Evolutionary conservation across 495 filamentous ascomycete genomes (phyloP), one percentile per base, ranked within the genome.

Genomic region (Haplographium delicatum): DNA sequence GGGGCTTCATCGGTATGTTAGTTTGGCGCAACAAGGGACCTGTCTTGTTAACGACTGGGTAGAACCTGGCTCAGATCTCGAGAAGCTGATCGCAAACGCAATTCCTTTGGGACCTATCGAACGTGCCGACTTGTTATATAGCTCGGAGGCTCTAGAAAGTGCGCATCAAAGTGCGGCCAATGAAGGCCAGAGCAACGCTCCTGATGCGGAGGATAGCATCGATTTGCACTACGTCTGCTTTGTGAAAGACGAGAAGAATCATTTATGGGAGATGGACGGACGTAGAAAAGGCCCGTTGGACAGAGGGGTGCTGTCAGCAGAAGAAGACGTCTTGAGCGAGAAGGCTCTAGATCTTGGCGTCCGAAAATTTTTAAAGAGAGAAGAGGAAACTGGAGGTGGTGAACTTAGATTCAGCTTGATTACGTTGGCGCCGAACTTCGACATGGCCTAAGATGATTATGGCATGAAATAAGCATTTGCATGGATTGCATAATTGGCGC

Each of bases 191-290:
- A 89, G 86, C 3, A 67, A 65, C 28, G 84, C 87, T 40, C 89
- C 87, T 16, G 68, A 67, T 58, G 84, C 84, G 7, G 72, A 75
- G 51, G 83, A 82, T 61, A 73, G 80, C 62, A 76, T 88, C 20
- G 84, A 88, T 60, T 65, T 86, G 62, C 89, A 95, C 64, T 94
- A 89, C 69, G 86, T 95, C 53, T 83, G 80, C 51, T 94, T 95
- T 71, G 87, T 91, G 5, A 88, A 85, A 70, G 78, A 77, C 1
- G 67, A 61, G n/a, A 72, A 69, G 50, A 77, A 83, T 68, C 73
- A 74, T 53, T 62, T 95, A 53, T 95, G 90, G 82, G 90, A 94
- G 75, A 68, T 96, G 52, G 88, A 95, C 71, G 89, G 90, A 7
- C 60, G 82, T 28, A 67, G 86, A 62, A 88, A 84, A 70, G 89